phyloP scores from a whole-genome alignment of 2,329 filamentous ascomycete species.

The Sclerotinia minor region DNA sequence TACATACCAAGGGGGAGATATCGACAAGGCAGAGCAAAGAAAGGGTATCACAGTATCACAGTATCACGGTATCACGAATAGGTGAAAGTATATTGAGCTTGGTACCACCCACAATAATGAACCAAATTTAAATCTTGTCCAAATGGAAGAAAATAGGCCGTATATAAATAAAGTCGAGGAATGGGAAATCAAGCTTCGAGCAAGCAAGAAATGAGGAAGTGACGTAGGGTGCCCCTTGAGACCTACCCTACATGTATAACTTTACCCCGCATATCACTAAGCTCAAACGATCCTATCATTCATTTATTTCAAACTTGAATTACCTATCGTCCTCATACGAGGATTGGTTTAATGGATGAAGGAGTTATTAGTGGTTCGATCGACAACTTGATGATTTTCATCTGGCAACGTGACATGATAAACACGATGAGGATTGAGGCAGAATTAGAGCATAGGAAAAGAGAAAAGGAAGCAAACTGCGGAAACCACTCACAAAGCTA shows the following conservation, averaged over 20 bases:
- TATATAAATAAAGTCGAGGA: slow-evolving; percentile 3
- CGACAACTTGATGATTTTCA: neutral
- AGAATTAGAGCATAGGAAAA: neutral
- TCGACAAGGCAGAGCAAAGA: neutral
- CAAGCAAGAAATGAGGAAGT: slow-evolving; percentile 8
- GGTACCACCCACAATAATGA: neutral
- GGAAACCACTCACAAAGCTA: neutral
- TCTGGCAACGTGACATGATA: neutral
- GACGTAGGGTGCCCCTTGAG: slow-evolving; percentile 15
- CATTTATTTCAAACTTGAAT: slow-evolving; percentile 8
- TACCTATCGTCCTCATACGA: neutral
- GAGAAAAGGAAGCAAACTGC: neutral
- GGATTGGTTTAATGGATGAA: neutral
- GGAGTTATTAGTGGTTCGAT: neutral
- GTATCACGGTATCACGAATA: neutral
- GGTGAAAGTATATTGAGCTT: neutral
- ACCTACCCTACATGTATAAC: neutral
- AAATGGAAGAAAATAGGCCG: neutral
- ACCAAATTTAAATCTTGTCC: neutral
- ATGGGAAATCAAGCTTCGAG: slow-evolving; percentile 10
- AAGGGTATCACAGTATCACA: neutral
- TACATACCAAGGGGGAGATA: neutral
- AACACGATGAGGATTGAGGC: neutral
- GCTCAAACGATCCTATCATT: slow-evolving; percentile 3
- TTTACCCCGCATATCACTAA: slow-evolving; percentile 4